A percentile compares a stretch with the other conserved stretches of the same genome.
phyloP scores from a whole-genome alignment of 768 basidiomycete genomes.

The Podaxis mareebaensis region DNA sequence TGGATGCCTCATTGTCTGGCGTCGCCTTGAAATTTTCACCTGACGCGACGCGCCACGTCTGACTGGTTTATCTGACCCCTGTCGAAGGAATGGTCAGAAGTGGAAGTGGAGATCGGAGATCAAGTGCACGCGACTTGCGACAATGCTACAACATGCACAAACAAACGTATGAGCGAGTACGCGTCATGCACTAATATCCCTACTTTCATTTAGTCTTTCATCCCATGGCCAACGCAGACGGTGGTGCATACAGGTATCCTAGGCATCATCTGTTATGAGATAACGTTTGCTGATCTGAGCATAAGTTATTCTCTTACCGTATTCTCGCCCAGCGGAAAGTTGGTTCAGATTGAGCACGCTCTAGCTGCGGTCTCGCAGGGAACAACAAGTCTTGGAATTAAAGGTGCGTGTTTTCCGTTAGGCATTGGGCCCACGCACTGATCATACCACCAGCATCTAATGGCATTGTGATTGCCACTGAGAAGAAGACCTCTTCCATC shows the following conservation, averaged over 20 bases:
- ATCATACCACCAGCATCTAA: conserved; percentile 73
- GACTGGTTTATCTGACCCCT: not conserved
- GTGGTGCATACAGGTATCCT: conserved; percentile 72
- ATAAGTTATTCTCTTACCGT: conserved; percentile 96
- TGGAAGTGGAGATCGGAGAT: conserved; percentile 1
- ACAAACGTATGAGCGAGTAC: conserved; percentile 16
- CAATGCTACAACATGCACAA: conserved; percentile 16
- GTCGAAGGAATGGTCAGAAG: not conserved
- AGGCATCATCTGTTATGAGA: conserved; percentile 13
- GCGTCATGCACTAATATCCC: conserved; percentile 24
- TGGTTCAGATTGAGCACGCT: conserved; percentile 99
- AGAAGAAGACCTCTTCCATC: conserved; percentile 98
- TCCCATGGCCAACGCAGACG: conserved; percentile 78
- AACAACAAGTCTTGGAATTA: conserved; percentile 97
- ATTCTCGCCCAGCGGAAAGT: conserved; percentile 98
- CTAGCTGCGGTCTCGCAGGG: conserved; percentile 94
- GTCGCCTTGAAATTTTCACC: not conserved
- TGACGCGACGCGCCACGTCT: not conserved
- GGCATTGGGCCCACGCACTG: conserved; percentile 11
- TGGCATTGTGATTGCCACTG: conserved; percentile 98
- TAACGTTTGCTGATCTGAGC: conserved; percentile 16
- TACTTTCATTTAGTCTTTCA: conserved; percentile 20
- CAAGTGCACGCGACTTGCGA: conserved; percentile 1
- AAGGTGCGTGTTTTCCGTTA: conserved; percentile 60
- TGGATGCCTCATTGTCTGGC: conserved; percentile 3